Evolutionary conservation across 106 monocot genomes (phyloP).

Genomic region (Allium cepa): DNA sequence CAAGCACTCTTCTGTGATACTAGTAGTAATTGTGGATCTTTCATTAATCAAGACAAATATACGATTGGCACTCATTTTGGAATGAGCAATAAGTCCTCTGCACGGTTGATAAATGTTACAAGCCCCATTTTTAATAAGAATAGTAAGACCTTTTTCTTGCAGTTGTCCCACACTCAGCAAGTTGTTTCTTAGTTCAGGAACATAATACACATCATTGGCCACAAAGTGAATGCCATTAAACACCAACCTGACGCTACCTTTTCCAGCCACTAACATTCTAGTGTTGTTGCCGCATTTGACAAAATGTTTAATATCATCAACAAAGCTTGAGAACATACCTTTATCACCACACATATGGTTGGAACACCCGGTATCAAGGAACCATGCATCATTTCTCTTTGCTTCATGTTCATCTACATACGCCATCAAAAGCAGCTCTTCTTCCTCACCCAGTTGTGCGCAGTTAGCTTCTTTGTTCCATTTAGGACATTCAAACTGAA

Average conservation of each 20-base stretch:
- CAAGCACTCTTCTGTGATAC: background rate
- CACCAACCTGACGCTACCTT: background rate
- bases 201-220: background rate
- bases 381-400: background rate
- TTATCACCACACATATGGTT: background rate
- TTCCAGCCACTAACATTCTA: background rate
- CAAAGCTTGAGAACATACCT: background rate
- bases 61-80: background rate
- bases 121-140: background rate
- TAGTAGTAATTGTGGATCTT: background rate
- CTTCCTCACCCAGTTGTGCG: background rate
- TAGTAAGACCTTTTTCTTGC: background rate
- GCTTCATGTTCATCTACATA: background rate
- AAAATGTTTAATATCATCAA: background rate
- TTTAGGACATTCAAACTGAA: background rate
- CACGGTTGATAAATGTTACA: background rate
- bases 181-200: background rate
- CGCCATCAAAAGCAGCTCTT: background rate
- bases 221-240: background rate
- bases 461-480: background rate
- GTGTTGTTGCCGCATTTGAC: slow-evolving; percentile 1
- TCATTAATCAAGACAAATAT: background rate
- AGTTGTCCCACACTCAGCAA: background rate
- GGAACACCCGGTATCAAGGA: background rate
- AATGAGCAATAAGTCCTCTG: background rate